Percentiles rank a stretch among this genome's conserved stretches.
Conservation (phyloP, 352 stramenopile genomes). For the Globisporangium acanthophoron region DNA sequence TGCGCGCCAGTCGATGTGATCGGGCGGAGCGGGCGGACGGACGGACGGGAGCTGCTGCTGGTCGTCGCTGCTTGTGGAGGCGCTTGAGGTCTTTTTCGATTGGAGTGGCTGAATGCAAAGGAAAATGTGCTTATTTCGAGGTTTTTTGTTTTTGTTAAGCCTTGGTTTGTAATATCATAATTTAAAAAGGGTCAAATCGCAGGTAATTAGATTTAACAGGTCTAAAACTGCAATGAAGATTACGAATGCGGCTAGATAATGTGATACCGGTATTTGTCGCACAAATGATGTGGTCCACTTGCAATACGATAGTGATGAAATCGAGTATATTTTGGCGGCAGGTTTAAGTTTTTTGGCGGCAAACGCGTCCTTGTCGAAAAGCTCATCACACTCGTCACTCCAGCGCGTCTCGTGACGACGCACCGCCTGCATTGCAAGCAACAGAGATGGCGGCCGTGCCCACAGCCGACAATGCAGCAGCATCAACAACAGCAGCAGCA, state of each 20-base stretch:
- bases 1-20: not conserved
- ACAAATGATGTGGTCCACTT: not conserved
- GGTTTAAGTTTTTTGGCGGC: not conserved
- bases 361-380: not conserved
- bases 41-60: not conserved
- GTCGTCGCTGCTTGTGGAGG: not conserved
- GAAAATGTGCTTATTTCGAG: not conserved
- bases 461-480: not conserved
- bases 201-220: not conserved
- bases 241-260: not conserved
- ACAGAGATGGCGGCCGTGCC: not conserved
- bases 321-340: not conserved
- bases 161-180: too few relatives aligned
- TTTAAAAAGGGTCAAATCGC: too few relatives aligned
- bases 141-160: not conserved
- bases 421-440: too few relatives aligned
- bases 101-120: not conserved
- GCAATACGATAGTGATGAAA: not conserved
- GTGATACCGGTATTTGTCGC: not conserved
- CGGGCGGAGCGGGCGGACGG: not conserved
- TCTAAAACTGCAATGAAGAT: not conserved
- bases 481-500: conserved; percentile 1
- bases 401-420: not conserved
- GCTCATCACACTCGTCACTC: not conserved
- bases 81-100: conserved; percentile 1